phyloP scores from a whole-genome alignment of 2,329 filamentous ascomycete genomes.

The Chaetomium sp. region DNA sequence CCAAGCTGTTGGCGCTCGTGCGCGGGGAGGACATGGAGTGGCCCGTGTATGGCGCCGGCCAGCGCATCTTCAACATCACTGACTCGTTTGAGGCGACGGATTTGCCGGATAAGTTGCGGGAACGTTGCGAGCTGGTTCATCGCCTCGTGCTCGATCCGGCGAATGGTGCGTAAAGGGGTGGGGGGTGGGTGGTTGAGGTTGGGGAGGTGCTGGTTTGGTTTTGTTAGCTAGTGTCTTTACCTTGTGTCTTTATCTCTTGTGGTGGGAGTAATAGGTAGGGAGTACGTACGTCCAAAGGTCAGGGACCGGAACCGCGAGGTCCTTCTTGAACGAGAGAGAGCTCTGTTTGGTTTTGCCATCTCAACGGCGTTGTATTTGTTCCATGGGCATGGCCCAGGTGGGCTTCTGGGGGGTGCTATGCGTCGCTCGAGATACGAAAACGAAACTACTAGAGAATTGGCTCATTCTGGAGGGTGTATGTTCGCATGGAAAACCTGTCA shows the following conservation, averaged over 20 bases:
- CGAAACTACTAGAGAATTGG: neutral
- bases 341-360: no score
- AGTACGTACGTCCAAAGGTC: no score
- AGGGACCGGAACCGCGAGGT: neutral
- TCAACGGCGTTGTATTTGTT: neutral
- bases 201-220: neutral
- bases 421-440: neutral
- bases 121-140: neutral
- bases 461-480: neutral
- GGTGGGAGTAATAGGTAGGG: no score
- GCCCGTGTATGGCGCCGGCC: neutral
- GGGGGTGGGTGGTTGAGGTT: neutral
- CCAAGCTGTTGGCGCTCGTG: neutral
- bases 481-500: neutral
- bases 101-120: neutral
- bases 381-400: neutral
- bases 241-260: neutral
- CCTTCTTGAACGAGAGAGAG: no score
- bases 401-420: neutral
- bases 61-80: conserved; percentile 2
- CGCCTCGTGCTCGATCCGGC: conserved; percentile 1
- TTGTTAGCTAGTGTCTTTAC: neutral
- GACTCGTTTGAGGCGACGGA: conserved; percentile 3
- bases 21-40: neutral
- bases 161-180: neutral